Conservation (phyloP, 129 eudicot genomes). For the Ambrosia artemisiifolia region DNA sequence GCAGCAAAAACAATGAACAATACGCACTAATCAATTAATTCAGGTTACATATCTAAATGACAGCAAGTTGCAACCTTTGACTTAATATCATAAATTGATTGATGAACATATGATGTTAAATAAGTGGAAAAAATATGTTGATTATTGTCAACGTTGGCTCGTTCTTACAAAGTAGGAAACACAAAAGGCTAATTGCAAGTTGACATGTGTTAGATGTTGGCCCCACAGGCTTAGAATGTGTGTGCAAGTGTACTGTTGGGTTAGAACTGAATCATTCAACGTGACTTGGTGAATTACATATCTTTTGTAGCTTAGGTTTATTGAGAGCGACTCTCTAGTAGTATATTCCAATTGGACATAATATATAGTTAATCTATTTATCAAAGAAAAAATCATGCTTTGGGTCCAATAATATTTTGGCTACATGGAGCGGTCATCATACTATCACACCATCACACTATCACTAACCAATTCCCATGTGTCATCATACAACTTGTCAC, state of each 20-base stretch:
- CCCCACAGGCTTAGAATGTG: not conserved
- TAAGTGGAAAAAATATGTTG: not conserved
- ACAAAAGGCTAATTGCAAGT: not conserved
- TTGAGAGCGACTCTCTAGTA: not conserved
- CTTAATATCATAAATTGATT: not conserved
- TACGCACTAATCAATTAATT: not conserved
- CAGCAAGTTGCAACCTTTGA: not conserved
- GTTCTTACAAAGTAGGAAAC: not conserved
- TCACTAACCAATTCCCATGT: too few relatives aligned
- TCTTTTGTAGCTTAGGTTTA: not conserved
- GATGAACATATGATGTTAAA: not conserved
- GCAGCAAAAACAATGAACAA: not conserved
- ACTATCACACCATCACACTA: too few relatives aligned
- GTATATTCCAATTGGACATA: not conserved
- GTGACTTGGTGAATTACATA: not conserved
- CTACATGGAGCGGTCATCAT: too few relatives aligned
- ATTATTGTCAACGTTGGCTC: conserved; percentile 7
- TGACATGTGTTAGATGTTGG: conserved; percentile 16
- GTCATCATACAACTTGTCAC: too few relatives aligned
- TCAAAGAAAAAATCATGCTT: too few relatives aligned
- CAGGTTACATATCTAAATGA: not conserved
- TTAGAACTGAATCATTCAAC: not conserved
- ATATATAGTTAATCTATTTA: not conserved
- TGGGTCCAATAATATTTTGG: too few relatives aligned
- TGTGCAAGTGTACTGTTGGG: not conserved